These are phyloP conservation scores for Sphaerulina populicola DNA, from an alignment of 2,329 filamentous ascomycete species.

Conservation along the genomic window DNA sequence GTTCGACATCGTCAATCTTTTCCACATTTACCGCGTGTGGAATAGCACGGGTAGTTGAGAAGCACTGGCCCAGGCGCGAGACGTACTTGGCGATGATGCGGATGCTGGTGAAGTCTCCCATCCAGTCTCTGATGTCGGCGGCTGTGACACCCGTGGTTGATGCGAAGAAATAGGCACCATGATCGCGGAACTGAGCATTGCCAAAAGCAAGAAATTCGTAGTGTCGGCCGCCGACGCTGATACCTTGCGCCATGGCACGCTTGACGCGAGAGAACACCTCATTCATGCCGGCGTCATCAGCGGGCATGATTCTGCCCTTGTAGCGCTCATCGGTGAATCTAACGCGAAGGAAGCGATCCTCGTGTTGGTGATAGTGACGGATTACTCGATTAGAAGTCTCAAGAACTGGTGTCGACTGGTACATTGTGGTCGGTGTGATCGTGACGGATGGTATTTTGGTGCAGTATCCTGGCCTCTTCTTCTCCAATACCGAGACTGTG, in stretches of 20 bases:
- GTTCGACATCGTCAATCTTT: slow-evolving; percentile 60
- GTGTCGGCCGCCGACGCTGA: slow-evolving; percentile 68
- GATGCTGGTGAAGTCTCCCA: slow-evolving; percentile 79
- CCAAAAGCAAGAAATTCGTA: slow-evolving; percentile 92
- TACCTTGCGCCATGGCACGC: slow-evolving; percentile 65
- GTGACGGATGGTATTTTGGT: slow-evolving; percentile 65
- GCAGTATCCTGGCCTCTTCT: slow-evolving; percentile 56
- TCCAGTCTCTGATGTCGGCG: slow-evolving; percentile 70
- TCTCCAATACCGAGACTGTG: slow-evolving; percentile 28
- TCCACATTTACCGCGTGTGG: slow-evolving; percentile 51
- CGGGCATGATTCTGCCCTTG: slow-evolving; percentile 35
- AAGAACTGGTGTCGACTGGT: slow-evolving; percentile 65
- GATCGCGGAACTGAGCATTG: slow-evolving; percentile 87
- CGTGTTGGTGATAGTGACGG: slow-evolving; percentile 57
- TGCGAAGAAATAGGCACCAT: slow-evolving; percentile 88
- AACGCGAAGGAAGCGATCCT: slow-evolving; percentile 78
- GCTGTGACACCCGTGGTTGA: slow-evolving; percentile 59
- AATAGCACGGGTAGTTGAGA: slow-evolving; percentile 81
- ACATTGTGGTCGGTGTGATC: slow-evolving; percentile 76
- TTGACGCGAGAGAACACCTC: slow-evolving; percentile 64
- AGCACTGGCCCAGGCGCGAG: slow-evolving; percentile 84
- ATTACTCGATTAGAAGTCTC: slow-evolving; percentile 85
- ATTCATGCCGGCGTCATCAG: slow-evolving; percentile 30
- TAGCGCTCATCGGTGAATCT: slow-evolving; percentile 78
- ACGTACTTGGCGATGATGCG: slow-evolving; percentile 79